A percentile compares a stretch with the other conserved stretches of the same genome.
These are phyloP conservation scores for Alternaria infectoria DNA, from an alignment of 2,329 filamentous ascomycete species.

Conservation along the genomic window DNA sequence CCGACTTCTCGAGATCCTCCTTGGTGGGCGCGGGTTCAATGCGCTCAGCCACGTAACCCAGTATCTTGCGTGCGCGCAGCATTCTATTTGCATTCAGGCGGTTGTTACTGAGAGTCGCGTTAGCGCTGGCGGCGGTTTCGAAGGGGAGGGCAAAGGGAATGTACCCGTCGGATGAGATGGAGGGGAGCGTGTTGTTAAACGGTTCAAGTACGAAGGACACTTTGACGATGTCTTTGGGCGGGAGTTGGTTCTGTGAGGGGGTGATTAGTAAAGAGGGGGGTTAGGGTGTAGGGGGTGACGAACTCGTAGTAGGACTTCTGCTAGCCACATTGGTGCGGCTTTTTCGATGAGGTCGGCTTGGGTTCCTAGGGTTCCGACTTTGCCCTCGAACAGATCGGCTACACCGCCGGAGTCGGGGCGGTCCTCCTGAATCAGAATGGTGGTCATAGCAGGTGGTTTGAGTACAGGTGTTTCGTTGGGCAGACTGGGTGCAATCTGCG, in stretches of 20 bases:
- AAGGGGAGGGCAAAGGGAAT: conserved; percentile 37
- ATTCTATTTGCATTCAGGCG: conserved; percentile 96
- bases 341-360: conserved; percentile 86
- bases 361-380: conserved; percentile 75
- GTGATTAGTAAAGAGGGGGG: neutral
- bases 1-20: conserved; percentile 58
- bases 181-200: conserved; percentile 75
- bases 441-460: conserved; percentile 70
- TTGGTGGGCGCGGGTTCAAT: conserved; percentile 75
- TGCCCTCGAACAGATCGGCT: conserved; percentile 90
- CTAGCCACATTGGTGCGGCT: conserved; percentile 88
- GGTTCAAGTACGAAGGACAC: conserved; percentile 93
- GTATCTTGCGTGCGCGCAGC: conserved; percentile 92
- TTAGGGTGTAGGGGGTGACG: conserved; percentile 17
- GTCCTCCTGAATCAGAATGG: conserved; percentile 70
- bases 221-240: conserved; percentile 90
- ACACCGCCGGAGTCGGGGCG: conserved; percentile 67
- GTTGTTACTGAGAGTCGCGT: conserved; percentile 67
- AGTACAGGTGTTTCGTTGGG: conserved; percentile 78
- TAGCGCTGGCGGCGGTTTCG: conserved; percentile 34
- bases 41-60: conserved; percentile 88
- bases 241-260: conserved; percentile 70
- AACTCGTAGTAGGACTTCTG: conserved; percentile 79
- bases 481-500: conserved; percentile 70
- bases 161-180: conserved; percentile 75